phyloP scores from a whole-genome alignment of 176 grass and related monocot genomes.

The Bonia amplexicaulis region DNA sequence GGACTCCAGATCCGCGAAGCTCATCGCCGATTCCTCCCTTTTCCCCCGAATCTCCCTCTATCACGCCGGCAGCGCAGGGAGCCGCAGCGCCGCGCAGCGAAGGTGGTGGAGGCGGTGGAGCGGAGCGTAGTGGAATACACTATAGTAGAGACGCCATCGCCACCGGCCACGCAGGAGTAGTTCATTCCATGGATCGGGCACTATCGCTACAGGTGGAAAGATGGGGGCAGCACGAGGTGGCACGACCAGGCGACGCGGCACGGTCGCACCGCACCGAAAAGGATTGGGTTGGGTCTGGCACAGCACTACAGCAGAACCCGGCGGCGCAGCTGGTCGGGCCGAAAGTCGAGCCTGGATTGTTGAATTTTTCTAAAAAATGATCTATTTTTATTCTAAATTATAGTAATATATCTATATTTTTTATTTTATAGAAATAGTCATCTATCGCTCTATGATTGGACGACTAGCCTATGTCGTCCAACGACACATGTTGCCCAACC shows the following conservation, averaged over 20 bases:
- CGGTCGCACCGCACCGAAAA: neutral
- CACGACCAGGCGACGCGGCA: neutral
- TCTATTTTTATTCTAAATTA: too few relatives aligned
- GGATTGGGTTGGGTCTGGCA: neutral
- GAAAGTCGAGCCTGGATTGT: neutral
- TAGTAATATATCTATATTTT: too few relatives aligned
- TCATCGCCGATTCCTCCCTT: constrained; percentile 48
- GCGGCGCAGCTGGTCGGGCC: neutral
- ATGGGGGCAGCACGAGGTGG: constrained; percentile 21
- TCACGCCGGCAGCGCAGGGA: neutral
- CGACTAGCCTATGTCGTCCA: too few relatives aligned
- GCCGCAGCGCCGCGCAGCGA: neutral
- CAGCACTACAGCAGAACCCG: neutral
- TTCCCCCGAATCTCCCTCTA: neutral
- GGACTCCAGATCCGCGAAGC: constrained; percentile 94
- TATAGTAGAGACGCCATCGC: constrained; percentile 10
- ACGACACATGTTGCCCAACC: too few relatives aligned
- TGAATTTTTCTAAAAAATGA: too few relatives aligned
- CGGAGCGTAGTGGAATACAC: neutral
- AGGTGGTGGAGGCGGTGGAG: constrained; percentile 20
- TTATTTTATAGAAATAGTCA: too few relatives aligned
- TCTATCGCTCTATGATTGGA: too few relatives aligned
- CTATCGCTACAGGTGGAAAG: constrained; percentile 11
- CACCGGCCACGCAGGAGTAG: constrained; percentile 34
- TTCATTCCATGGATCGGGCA: constrained; percentile 36